A percentile compares a stretch with the other conserved stretches of the same genome.
These are phyloP conservation scores for Aegle marmelos DNA, from an alignment of 345 rosid genomes.

Conservation along the genomic window DNA sequence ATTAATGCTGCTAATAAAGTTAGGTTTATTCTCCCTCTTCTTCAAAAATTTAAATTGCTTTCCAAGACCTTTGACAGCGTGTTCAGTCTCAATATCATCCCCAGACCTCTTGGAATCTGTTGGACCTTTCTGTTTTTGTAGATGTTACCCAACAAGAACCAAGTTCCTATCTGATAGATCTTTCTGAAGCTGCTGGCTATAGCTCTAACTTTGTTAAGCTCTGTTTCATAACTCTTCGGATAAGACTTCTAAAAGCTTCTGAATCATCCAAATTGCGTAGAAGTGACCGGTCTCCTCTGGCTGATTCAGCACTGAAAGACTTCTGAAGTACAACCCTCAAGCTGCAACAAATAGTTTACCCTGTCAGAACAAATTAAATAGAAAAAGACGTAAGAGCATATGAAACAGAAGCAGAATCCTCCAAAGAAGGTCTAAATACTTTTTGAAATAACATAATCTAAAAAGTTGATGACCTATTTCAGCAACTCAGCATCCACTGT, in stretches of 20 bases:
- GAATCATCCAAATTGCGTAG: constrained; percentile 23
- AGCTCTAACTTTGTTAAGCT: constrained; percentile 42
- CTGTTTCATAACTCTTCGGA: constrained; percentile 35
- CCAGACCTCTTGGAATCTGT: constrained; percentile 29
- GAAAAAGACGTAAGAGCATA: neutral
- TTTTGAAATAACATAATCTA: neutral
- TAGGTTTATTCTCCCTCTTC: no score
- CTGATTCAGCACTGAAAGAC: constrained; percentile 25
- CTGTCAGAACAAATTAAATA: neutral
- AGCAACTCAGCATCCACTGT: neutral
- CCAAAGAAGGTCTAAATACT: neutral
- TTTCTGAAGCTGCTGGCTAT: constrained; percentile 27
- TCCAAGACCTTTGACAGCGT: constrained; percentile 63
- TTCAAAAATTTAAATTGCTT: constrained; percentile 55
- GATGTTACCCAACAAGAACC: constrained; percentile 69
- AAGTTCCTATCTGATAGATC: constrained; percentile 61
- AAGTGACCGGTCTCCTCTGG: constrained; percentile 32
- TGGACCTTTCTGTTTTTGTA: constrained; percentile 51
- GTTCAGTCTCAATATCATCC: constrained; percentile 24
- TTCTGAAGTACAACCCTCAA: constrained; percentile 53
- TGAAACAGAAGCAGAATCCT: neutral
- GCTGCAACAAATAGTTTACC: constrained; percentile 35
- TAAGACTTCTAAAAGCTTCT: constrained; percentile 27
- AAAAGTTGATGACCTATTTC: constrained; percentile 3
- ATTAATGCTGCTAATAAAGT: no score